Base-by-base conservation (phyloP, 2,329 filamentous ascomycete genomes). In the Arthroderma uncinatum region DNA sequence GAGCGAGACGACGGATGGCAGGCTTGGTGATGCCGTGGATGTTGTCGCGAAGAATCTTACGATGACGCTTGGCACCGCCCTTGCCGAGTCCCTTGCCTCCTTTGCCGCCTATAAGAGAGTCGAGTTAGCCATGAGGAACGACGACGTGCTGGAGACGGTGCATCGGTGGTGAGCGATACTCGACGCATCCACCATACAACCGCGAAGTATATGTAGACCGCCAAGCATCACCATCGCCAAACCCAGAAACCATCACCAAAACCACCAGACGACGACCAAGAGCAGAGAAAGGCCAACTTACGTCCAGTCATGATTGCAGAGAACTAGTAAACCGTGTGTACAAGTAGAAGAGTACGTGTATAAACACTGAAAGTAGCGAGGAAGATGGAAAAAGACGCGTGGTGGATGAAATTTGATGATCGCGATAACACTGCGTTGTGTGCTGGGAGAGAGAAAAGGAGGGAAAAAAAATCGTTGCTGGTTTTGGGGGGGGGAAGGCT, bases 1-100 rank as follows among this genome's bases (percentile, higher is more conserved):
- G 91, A 65, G 91, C 91, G 75, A 96, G 90, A 94, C 91, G 91
- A 71, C 91, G 87, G 78, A 96, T 96, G 70, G 91, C 91, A 70
- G 91, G 91, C 87, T 96, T 96, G 73, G 91, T 96, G 74, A 96
- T 96, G 79, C 91, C 91, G 81, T 96, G 91, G 74, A 96, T 96
- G 87, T 95, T 96, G 87, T 95, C 91, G 79, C 91, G 89, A 77
- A 96, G 83, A 82, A 96, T 96, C 88, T 96, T 96, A 72, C 92
- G 86, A 81, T 96, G 91, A 79, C 91, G 91, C 87, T 96, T 97
- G 78, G 92, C 92, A 76, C 91, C 91, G 66, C 91, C 91, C 85
- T 95, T 95, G 76, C 91, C 91, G 78, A 95, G 89, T 75, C 90
- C 91, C 85, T 95, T 95, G 75, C 91, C 91, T 77, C 90, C 90